These are phyloP conservation scores for Fusarium decemcellulare DNA, from an alignment of 2,329 filamentous ascomycete genomes.

Conservation along the genomic window DNA sequence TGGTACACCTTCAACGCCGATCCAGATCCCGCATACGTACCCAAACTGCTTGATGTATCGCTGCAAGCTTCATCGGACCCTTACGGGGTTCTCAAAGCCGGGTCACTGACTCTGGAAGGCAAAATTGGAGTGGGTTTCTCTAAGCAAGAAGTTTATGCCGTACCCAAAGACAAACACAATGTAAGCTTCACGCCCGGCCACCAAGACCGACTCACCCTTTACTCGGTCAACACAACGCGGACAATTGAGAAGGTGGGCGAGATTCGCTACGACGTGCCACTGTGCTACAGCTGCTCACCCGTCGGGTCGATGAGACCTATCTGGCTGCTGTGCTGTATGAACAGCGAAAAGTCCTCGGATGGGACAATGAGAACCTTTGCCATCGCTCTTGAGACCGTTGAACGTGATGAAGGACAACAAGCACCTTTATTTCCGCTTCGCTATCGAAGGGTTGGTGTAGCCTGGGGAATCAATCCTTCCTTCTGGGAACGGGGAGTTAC, in stretches of 20 bases:
- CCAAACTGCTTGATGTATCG: slow-evolving; percentile 1
- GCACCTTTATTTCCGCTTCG: background rate
- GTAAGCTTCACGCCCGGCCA: background rate
- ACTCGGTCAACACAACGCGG: background rate
- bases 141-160: background rate
- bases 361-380: slow-evolving; percentile 8
- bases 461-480: slow-evolving; percentile 8
- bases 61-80: slow-evolving; percentile 4
- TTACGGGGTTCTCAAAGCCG: background rate
- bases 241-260: slow-evolving; percentile 5
- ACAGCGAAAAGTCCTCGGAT: background rate
- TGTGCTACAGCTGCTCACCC: slow-evolving; percentile 9
- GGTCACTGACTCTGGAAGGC: background rate
- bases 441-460: slow-evolving; percentile 8
- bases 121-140: slow-evolving; percentile 1
- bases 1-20: slow-evolving; percentile 9
- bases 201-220: slow-evolving; percentile 3
- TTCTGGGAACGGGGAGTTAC: slow-evolving; percentile 3
- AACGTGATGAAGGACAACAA: background rate
- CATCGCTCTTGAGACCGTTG: background rate
- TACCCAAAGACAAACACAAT: background rate
- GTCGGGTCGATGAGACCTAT: background rate
- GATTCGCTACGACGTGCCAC: slow-evolving; percentile 7
- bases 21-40: slow-evolving; percentile 5
- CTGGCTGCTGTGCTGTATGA: slow-evolving; percentile 16